A percentile compares a stretch with the other conserved stretches of the same genome.
phyloP scores from a whole-genome alignment of 2,329 filamentous ascomycete genomes.

The Golovinomyces cichoracearum region DNA sequence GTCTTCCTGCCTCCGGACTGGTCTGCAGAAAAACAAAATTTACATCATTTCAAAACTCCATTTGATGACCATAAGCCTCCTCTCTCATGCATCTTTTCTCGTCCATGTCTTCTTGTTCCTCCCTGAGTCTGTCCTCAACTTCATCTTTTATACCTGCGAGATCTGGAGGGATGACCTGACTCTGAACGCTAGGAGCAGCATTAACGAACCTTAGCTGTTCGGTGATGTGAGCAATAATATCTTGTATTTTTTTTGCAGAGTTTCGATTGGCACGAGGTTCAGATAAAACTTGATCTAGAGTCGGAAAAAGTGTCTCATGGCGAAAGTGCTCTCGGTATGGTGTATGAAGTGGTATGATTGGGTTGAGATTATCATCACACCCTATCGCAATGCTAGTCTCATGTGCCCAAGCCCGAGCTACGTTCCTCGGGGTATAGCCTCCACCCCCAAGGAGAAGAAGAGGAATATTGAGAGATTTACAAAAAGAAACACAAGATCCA shows the following conservation, averaged over 20 bases:
- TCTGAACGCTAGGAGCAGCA: constrained; percentile 66
- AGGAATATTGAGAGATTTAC: constrained; percentile 56
- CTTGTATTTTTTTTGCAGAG: constrained; percentile 44
- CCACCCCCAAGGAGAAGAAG: constrained; percentile 81
- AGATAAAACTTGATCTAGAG: constrained; percentile 43
- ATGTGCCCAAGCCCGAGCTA: constrained; percentile 87
- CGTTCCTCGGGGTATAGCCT: constrained; percentile 88
- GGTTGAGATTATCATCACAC: constrained; percentile 40
- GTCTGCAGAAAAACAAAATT: neutral
- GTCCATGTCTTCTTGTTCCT: constrained; percentile 34
- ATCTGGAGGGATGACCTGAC: constrained; percentile 55
- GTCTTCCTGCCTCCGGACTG: no score
- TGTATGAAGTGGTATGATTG: constrained; percentile 51
- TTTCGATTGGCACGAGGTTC: constrained; percentile 53
- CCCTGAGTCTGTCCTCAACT: constrained; percentile 39
- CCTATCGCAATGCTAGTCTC: constrained; percentile 79
- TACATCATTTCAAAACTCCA: constrained; percentile 20
- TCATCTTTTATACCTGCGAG: constrained; percentile 40
- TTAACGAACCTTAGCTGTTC: constrained; percentile 73
- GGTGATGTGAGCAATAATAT: constrained; percentile 50
- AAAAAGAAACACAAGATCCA: constrained; percentile 69
- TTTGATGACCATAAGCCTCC: constrained; percentile 28
- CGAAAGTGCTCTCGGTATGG: constrained; percentile 76
- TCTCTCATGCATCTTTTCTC: constrained; percentile 28
- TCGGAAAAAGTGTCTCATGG: constrained; percentile 65